Evolutionary conservation across 169 alveolate genomes (phyloP).

Genomic region (Haemoproteus tartakovskyi): DNA sequence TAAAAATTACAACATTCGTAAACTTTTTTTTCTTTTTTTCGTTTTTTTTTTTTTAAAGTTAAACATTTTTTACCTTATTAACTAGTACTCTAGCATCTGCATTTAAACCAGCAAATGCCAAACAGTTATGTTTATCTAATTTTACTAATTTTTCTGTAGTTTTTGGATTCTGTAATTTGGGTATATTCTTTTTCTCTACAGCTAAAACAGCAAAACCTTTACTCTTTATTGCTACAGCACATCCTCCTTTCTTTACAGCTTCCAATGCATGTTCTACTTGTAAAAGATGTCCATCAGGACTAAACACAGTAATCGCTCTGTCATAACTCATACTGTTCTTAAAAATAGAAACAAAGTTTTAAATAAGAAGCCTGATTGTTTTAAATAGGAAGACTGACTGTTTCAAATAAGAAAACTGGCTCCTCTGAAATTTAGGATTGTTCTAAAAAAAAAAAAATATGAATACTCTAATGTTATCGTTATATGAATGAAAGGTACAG

Average conservation of each 20-base stretch:
- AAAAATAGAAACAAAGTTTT: not conserved
- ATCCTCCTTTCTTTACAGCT: slow-evolving; percentile 95
- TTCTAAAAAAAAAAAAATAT: too few species aligned
- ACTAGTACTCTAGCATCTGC: slow-evolving; percentile 98
- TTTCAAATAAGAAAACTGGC: not conserved
- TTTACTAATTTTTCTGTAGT: slow-evolving; percentile 93
- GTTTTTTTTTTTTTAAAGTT: too few species aligned
- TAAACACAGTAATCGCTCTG: slow-evolving; percentile 98
- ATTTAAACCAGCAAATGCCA: slow-evolving; percentile 98
- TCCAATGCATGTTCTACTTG: slow-evolving; percentile 97
- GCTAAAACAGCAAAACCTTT: slow-evolving; percentile 92
- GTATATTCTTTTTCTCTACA: slow-evolving; percentile 95
- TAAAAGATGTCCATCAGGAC: slow-evolving; percentile 98
- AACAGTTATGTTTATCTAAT: slow-evolving; percentile 92
- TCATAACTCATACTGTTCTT: slow-evolving; percentile 89
- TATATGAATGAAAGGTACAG: too few species aligned
- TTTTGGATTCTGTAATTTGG: slow-evolving; percentile 92
- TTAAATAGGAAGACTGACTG: slow-evolving; percentile 1
- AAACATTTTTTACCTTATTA: too few species aligned
- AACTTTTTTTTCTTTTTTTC: slow-evolving; percentile 90
- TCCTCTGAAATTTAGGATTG: too few species aligned
- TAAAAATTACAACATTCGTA: slow-evolving; percentile 93
- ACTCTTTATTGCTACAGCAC: slow-evolving; percentile 89
- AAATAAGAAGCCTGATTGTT: not conserved
- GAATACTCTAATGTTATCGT: too few species aligned